Evolutionary conservation across 177 flowering plant species (phyloP), one percentile per base, ranked within the genome.

Genomic region (Tripterygium wilfordii): DNA sequence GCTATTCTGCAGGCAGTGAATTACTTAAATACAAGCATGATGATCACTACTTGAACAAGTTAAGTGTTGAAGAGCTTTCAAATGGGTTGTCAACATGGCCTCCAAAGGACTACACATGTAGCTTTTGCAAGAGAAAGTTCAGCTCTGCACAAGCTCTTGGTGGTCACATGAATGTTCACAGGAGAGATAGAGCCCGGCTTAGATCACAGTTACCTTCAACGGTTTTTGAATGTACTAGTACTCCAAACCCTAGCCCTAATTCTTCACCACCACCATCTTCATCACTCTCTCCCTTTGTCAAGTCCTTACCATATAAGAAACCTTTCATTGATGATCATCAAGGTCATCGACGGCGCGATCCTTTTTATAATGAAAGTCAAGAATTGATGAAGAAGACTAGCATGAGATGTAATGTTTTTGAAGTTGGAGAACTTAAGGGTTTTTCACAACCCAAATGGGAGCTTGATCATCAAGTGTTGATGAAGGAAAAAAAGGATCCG

Each of bases 81-180:
- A 39, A 57, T 60, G 68, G 69, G 57, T 63, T 68, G 35, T 45
- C 71, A n/a, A n/a, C n/a, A 43, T 80, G 86, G 86, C 84, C 90
- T 22, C 86, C 86, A 45, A 78, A 75, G 35, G 61, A 76, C 52
- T 83, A 80, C 39, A 41, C 64, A 16, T 83, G 86, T 48, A 80
- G 75, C 58, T 83, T 77, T 31, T 83, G 90, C 68, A 73, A 60
- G 54, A 77, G 82, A 48, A 80, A 71, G 30, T 83, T 83, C 52
- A 67, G 70, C 57, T 83, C 87, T 33, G 86, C 86, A 42, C 87
- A 80, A 67, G 87, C 87, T 28, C 82, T 80, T 48, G 86, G 86
- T 1, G 86, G 83, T 8, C 86, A 82, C 54, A 82, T 82, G 89
- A 82, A 82, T 51, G 82, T 83, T 35, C 90, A 83, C 35, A 68